Percentiles rank a stretch among this genome's conserved stretches.
Conservation (phyloP, 257 asterid species). For the Solanum paucissectum region DNA sequence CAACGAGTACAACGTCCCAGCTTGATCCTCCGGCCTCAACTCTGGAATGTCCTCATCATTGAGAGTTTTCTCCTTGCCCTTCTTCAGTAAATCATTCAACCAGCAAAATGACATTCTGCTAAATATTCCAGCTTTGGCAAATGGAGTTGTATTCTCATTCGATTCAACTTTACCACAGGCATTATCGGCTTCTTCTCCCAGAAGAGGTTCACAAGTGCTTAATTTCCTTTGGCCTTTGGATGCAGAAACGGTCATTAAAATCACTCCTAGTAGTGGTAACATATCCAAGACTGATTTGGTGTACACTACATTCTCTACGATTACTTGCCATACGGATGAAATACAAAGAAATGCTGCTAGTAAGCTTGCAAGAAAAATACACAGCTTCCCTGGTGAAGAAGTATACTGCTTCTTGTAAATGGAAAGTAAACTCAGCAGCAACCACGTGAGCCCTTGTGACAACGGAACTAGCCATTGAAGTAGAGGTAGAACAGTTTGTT, state of each 20-base stretch:
- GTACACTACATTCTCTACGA: not conserved
- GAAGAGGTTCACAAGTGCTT: not conserved
- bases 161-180: not conserved
- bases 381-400: not conserved
- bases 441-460: constrained; percentile 15
- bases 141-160: constrained; percentile 3
- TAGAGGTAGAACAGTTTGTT: constrained; percentile 1
- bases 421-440: not conserved
- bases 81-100: constrained; percentile 20
- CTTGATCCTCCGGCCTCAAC: constrained; percentile 13
- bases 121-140: constrained; percentile 16
- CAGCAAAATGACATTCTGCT: constrained; percentile 17
- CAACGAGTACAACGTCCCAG: constrained; percentile 11
- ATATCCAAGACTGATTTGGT: not conserved
- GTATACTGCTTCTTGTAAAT: not conserved
- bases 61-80: constrained; percentile 17
- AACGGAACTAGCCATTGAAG: constrained; percentile 1
- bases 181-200: not conserved
- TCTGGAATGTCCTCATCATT: constrained; percentile 16
- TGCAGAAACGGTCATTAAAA: not conserved
- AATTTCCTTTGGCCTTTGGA: not conserved
- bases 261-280: constrained; percentile 4
- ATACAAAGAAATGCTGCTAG: constrained; percentile 11
- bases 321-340: not conserved
- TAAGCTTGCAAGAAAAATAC: not conserved